Percentiles rank a stretch among this genome's conserved stretches.
Conservation (phyloP, 345 rosid species). For the Aquilaria yunnanensis region DNA sequence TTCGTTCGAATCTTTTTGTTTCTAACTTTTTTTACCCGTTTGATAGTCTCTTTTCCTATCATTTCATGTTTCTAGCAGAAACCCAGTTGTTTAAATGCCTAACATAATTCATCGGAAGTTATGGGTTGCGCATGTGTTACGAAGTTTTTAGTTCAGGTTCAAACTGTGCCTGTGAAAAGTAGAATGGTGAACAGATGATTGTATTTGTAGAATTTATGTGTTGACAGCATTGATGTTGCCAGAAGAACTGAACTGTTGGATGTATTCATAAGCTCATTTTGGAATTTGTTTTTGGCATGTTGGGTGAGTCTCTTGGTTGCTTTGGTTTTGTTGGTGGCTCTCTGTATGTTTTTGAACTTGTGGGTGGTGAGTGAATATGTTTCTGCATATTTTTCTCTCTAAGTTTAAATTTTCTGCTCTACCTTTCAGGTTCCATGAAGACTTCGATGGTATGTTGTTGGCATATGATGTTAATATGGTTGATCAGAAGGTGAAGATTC, state of each 20-base stretch:
- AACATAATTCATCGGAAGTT: not conserved
- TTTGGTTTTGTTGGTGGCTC: not conserved
- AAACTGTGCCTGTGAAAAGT: not conserved
- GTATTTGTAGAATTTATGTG: too few relatives aligned
- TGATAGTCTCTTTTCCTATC: not conserved
- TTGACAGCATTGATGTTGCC: too few relatives aligned
- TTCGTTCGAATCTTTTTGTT: conserved; percentile 15
- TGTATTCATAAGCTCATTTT: not conserved
- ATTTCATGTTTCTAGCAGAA: not conserved
- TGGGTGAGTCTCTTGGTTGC: too few relatives aligned
- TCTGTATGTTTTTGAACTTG: not conserved
- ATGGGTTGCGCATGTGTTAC: not conserved
- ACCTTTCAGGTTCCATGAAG: conserved; percentile 51
- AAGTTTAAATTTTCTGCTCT: conserved; percentile 9
- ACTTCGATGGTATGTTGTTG: conserved; percentile 64
- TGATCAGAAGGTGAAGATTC: conserved; percentile 49
- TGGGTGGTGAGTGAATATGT: not conserved
- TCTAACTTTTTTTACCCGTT: not conserved
- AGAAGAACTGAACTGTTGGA: not conserved
- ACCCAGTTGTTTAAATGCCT: not conserved
- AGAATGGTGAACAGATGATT: too few relatives aligned
- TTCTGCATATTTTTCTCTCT: not conserved
- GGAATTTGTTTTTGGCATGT: not conserved
- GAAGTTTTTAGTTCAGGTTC: not conserved
- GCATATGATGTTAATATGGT: conserved; percentile 52